Percentiles rank a stretch among this genome's conserved stretches.
Conservation (phyloP, 2,329 filamentous ascomycete species). For the Thermoascus crustaceus region DNA sequence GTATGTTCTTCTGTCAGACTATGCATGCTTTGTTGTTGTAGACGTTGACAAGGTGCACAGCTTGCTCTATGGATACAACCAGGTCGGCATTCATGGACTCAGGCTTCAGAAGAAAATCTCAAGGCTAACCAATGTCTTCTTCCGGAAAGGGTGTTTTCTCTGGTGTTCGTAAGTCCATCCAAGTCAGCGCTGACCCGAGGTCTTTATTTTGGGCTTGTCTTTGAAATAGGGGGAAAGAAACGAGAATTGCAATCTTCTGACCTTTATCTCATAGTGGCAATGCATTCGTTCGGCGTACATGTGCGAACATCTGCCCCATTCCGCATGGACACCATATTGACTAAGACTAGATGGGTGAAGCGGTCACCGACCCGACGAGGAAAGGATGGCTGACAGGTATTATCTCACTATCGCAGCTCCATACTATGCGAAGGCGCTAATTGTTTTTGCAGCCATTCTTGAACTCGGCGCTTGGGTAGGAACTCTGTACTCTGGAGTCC, state of each 20-base stretch:
- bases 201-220: no score
- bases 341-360: background rate
- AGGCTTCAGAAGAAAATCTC: background rate
- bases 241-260: background rate
- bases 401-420: no score
- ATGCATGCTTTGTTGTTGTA: no score
- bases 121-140: background rate
- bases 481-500: conserved; percentile 21
- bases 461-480: conserved; percentile 30
- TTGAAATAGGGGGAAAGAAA: no score
- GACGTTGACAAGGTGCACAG: background rate
- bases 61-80: conserved; percentile 2
- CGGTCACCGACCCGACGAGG: background rate
- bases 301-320: background rate
- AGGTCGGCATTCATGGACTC: background rate
- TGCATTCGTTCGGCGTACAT: background rate
- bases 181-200: no score
- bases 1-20: conserved; percentile 8
- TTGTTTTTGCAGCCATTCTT: conserved; percentile 15
- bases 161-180: background rate
- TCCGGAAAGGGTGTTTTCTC: background rate
- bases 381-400: conserved; percentile 23
- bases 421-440: no score
- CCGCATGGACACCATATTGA: background rate
- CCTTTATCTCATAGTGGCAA: background rate